Evolutionary conservation across 2,329 filamentous ascomycete species (phyloP).

Genomic region (Aureobasidium subglaciale): DNA sequence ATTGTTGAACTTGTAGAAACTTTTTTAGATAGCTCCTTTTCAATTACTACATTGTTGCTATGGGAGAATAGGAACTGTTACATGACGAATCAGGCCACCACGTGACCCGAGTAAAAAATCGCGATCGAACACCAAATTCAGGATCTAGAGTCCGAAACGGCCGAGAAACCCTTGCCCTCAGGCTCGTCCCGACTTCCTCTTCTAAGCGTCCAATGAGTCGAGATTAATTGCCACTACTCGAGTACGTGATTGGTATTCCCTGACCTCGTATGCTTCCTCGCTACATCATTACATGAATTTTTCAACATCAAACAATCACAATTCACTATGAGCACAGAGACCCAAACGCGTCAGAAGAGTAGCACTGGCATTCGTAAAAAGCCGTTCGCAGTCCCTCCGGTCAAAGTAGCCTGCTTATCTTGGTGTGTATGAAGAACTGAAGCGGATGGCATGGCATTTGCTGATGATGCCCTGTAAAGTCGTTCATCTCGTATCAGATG

Average conservation of each 20-base stretch:
- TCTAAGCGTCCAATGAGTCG: background rate
- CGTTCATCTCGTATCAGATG: conserved; percentile 13
- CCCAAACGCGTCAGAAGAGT: background rate
- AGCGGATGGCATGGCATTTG: background rate
- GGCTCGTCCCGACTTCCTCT: background rate
- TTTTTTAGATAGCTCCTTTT: background rate
- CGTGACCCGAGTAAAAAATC: background rate
- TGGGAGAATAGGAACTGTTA: background rate
- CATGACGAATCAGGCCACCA: background rate
- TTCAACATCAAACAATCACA: background rate
- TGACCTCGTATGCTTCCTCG: background rate
- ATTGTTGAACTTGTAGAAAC: background rate
- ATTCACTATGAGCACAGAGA: conserved; percentile 1
- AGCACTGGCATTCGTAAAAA: conserved; percentile 9
- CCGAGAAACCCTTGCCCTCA: background rate
- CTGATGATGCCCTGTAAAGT: background rate
- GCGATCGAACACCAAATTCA: background rate
- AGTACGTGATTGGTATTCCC: background rate
- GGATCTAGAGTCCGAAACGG: background rate
- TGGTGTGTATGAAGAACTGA: background rate
- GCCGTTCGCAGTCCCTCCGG: conserved; percentile 10
- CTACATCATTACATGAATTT: background rate
- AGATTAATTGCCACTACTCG: conserved; percentile 2
- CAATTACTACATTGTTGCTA: background rate
- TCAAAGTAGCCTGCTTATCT: conserved; percentile 10